Evolutionary conservation across 2,329 filamentous ascomycete genomes (phyloP).

Genomic region (Pseudonectria buxi): DNA sequence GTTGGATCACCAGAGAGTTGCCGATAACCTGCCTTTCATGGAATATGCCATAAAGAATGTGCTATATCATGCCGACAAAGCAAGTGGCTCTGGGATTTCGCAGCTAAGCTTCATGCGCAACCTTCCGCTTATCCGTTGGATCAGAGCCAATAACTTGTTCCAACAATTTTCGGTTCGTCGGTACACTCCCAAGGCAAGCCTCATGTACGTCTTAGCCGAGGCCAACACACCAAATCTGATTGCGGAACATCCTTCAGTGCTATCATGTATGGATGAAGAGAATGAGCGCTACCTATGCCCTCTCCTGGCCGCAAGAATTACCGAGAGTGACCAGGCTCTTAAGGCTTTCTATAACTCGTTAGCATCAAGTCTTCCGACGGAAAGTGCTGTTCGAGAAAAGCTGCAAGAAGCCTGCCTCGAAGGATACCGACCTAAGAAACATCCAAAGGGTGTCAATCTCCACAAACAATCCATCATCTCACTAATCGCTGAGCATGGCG

Average conservation of each 20-base stretch:
- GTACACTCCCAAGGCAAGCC: background rate
- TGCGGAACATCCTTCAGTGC: background rate
- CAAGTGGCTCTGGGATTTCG: rapidly evolving
- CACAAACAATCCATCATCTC: background rate
- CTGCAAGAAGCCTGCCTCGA: background rate
- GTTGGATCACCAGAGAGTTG: too few relatives aligned
- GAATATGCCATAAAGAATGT: slow-evolving; percentile 7
- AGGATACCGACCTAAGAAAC: background rate
- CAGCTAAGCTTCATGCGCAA: background rate
- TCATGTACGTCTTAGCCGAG: slow-evolving; percentile 12
- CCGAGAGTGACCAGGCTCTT: background rate
- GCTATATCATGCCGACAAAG: slow-evolving; percentile 7
- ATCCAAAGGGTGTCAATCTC: slow-evolving; percentile 3
- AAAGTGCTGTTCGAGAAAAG: background rate
- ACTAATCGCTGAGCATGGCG: slow-evolving; percentile 35
- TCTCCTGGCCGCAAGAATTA: slow-evolving; percentile 10
- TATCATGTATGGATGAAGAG: rapidly evolving
- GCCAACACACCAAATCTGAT: background rate
- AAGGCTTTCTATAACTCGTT: background rate
- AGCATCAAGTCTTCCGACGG: background rate
- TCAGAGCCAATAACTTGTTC: background rate
- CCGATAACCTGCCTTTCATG: too few relatives aligned
- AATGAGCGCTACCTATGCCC: slow-evolving; percentile 6
- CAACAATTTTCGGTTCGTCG: background rate
- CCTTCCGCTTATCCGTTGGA: background rate